Evolutionary conservation across 352 stramenopile genomes (phyloP), one percentile per base, ranked within the genome.

Genomic region (Phytophthora quininea): DNA sequence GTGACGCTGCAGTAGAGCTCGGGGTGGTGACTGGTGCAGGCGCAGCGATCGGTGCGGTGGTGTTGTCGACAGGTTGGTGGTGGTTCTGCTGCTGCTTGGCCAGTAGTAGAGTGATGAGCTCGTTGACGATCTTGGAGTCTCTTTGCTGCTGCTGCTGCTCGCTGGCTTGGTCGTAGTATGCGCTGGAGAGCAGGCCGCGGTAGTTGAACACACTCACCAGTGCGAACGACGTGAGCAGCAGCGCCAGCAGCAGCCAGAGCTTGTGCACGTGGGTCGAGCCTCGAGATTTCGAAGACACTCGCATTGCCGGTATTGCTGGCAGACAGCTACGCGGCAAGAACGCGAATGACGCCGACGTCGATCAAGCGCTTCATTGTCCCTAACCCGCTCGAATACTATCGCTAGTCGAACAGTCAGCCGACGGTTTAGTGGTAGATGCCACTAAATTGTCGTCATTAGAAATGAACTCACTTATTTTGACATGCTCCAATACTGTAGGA

Each of bases 171-270:
- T 56, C 38, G 6, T 64, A 35, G 31, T 53, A 43, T 3, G 11
- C 9, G 40, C 29, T 62, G 12, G 45, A 35, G 43, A 68, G 50
- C 69, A 77, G 72, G 24, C 49, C 60, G 42, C 71, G 71, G 50
- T 76, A 78, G 62, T 80, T 80, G 69, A 80, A 50, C 24, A 80
- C 35, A 27, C 37, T 66, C 60, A 78, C 66, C 12, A 54, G 24
- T 42, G 74, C 45, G 27, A 77, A 14, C 0, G 59, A 55, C 3
- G 69, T 62, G 48, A 56, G n/a, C 43, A 77, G 53, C 29, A 78
- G 46, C 24, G 62, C 50, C 42, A 75, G 4, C 24, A 77, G 43
- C 29, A 72, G 31, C 64, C 64, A 68, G 6, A 57, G 52, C 37
- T 72, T 58, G 27, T 30, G 27, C 76, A 86, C 19, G 4, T 40